These are phyloP conservation scores for Petunia hybrid DNA, from an alignment of 305 asterid genomes.

Conservation along the genomic window DNA sequence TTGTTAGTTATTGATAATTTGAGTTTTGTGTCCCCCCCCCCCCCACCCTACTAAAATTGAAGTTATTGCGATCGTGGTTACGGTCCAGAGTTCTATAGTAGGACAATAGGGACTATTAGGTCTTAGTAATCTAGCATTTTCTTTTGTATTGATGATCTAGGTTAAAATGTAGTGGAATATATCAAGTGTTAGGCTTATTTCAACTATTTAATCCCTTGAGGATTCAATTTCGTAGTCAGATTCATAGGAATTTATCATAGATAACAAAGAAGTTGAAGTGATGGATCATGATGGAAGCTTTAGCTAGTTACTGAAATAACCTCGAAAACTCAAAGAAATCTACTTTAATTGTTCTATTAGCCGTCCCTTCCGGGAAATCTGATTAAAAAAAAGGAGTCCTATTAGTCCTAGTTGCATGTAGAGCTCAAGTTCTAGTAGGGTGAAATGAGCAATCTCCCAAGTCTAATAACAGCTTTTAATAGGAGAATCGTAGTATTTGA, in stretches of 20 bases:
- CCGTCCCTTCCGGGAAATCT: neutral
- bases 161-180: neutral
- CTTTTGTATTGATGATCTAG: neutral
- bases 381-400: too few species aligned
- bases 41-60: neutral
- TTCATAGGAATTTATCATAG: neutral
- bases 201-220: neutral
- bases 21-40: neutral
- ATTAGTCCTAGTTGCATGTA: too few species aligned
- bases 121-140: neutral
- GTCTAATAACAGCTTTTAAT: neutral
- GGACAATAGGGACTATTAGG: neutral
- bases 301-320: too few species aligned
- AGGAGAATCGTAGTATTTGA: neutral
- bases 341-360: neutral
- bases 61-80: neutral
- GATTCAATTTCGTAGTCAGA: neutral
- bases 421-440: too few species aligned
- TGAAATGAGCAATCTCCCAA: neutral
- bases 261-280: conserved; percentile 11
- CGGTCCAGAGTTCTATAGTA: neutral
- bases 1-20: conserved; percentile 5
- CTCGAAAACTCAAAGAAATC: neutral
- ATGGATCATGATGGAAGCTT: neutral
- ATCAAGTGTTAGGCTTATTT: conserved; percentile 24